These are phyloP conservation scores for Phytophthora palmivora DNA, from an alignment of 352 stramenopile genomes.

Conservation along the genomic window DNA sequence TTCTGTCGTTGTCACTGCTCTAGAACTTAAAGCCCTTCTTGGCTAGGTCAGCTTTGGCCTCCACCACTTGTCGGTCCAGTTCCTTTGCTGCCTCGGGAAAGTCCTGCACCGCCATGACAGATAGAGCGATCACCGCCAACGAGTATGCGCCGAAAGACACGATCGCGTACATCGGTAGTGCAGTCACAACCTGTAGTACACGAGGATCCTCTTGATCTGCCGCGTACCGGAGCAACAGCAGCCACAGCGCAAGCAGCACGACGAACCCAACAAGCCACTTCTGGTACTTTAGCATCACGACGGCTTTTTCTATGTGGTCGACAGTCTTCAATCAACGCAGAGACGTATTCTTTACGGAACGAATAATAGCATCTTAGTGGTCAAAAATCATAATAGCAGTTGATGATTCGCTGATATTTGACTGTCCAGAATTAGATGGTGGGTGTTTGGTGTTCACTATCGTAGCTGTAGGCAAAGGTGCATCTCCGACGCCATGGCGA, in stretches of 20 bases:
- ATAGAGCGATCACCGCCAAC: conserved; percentile 67
- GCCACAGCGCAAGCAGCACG: conserved; percentile 58
- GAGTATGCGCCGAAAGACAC: conserved; percentile 81
- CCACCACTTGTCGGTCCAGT: conserved; percentile 68
- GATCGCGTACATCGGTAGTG: conserved; percentile 74
- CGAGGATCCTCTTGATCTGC: conserved; percentile 39
- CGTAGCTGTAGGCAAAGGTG: no score
- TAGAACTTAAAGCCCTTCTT: conserved; percentile 68
- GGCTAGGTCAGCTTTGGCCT: conserved; percentile 67
- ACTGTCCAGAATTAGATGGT: conserved; percentile 30
- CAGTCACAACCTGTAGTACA: conserved; percentile 57
- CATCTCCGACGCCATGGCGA: no score
- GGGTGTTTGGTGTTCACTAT: neutral
- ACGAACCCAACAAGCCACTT: conserved; percentile 67
- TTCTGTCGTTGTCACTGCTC: neutral
- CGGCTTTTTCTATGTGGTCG: conserved; percentile 14
- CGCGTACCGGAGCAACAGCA: conserved; percentile 57
- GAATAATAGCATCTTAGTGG: neutral
- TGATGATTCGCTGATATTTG: conserved; percentile 23
- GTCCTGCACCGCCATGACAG: conserved; percentile 75
- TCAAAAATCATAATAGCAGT: neutral
- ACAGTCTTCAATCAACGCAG: neutral
- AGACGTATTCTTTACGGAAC: conserved; percentile 10
- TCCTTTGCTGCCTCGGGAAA: conserved; percentile 75
- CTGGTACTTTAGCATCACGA: conserved; percentile 81